Base-by-base conservation (phyloP, 257 asterid species). In the Lycium barbarum region DNA sequence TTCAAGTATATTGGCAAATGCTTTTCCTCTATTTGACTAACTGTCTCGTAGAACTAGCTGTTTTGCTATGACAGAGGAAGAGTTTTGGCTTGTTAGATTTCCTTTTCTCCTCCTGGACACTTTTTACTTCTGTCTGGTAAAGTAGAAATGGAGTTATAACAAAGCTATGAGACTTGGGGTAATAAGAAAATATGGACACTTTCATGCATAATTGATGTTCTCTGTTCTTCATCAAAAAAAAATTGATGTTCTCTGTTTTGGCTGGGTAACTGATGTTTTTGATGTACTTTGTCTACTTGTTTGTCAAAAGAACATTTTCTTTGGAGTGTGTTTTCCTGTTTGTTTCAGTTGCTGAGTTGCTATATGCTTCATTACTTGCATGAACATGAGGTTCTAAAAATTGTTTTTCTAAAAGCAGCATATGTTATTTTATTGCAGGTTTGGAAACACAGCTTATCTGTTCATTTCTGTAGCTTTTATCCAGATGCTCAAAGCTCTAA, bases 401-500 rank as follows among this genome's bases (percentile, higher is more conserved):
- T 53, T 78, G n/a, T 67, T 18, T 84, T 62, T 53, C 49, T 66
- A 35, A 22, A 49, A 49, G 22, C 12, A 81, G 67, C 65, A 14
- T 66, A 35, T 38, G 83, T 66, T 66, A 26, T 85, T 73, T 82
- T 78, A 20, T n/a, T 87, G 43, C 94, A 97, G 99, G 99, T 97
- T 97, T 91, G 99, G 99, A 71, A 97, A 97, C 88, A 97, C 99
- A 2, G 99, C 99, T 59, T 97, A 93, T 91, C 90, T 97, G 90
- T 93, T 92, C 92, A 97, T 97, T 68, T 97, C 99, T 43, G 99
- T 97, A 72, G 99, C 99, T 73, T 97, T 97, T 95, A 97, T 97
- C 89, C 99, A 97, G 95, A 95, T 97, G 99, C 99, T 97, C 85
- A 97, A 97, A 94, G 98, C 99, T 87, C 89, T 97, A 83, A 97